These are phyloP conservation scores for Polyporus tsugae DNA, from an alignment of 1,284 basidiomycete species.

Conservation along the genomic window DNA sequence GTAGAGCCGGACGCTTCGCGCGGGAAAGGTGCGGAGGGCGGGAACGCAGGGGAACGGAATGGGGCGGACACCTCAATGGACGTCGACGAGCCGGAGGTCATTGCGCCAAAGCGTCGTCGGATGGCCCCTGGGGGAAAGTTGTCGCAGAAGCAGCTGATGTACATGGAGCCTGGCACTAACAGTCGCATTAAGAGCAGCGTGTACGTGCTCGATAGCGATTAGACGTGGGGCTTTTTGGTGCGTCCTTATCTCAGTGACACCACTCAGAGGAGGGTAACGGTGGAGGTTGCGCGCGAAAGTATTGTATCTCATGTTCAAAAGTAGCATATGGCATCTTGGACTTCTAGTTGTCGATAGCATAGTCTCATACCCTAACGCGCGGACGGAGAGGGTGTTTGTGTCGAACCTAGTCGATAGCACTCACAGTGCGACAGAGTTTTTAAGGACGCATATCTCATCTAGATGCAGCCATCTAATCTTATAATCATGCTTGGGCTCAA, in stretches of 20 bases:
- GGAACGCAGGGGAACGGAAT: neutral
- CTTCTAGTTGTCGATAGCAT: neutral
- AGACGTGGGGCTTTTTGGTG: constrained; percentile 6
- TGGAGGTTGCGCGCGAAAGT: neutral
- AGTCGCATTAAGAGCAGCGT: constrained; percentile 36
- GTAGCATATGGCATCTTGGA: constrained; percentile 15
- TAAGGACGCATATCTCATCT: neutral
- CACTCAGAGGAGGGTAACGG: neutral
- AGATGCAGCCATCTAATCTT: neutral
- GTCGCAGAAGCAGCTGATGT: constrained; percentile 25
- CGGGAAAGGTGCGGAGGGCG: neutral
- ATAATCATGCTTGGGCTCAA: neutral
- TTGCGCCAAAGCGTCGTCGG: constrained; percentile 16
- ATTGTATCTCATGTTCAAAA: constrained; percentile 13
- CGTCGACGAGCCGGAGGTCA: constrained; percentile 14
- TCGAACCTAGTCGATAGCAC: neutral
- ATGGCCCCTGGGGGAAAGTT: constrained; percentile 12
- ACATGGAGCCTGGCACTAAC: constrained; percentile 27
- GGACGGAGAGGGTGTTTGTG: too few species aligned
- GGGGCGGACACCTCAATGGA: constrained; percentile 13
- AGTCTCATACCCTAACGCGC: too few species aligned
- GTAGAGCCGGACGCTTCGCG: neutral
- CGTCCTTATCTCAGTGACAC: neutral
- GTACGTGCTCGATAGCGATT: constrained; percentile 38
- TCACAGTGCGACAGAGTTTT: neutral